A percentile compares a stretch with the other conserved stretches of the same genome.
These are phyloP conservation scores for Lipomyces spencermartinsiae DNA, from an alignment of 805 yeast species.

Conservation along the genomic window DNA sequence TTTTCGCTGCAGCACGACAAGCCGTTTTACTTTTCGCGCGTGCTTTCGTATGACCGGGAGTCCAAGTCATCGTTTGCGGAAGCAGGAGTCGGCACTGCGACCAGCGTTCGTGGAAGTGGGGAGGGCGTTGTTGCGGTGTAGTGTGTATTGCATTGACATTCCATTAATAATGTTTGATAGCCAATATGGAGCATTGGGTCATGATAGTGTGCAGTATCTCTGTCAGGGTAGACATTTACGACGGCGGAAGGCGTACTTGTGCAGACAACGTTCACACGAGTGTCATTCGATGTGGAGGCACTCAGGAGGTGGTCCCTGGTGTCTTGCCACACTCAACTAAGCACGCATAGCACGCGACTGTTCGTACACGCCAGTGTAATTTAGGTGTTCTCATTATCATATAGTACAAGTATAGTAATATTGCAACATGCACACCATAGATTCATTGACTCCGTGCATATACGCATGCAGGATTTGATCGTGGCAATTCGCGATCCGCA, in stretches of 20 bases:
- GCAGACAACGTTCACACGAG: not conserved
- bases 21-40: slow-evolving; percentile 70
- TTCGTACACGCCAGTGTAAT: not conserved
- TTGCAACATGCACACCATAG: not conserved
- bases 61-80: slow-evolving; percentile 21
- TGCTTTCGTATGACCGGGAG: slow-evolving; percentile 33
- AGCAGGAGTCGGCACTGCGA: slow-evolving; percentile 7
- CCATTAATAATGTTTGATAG: not conserved
- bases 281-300: not conserved
- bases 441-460: too few relatives aligned
- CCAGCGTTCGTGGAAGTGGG: not conserved
- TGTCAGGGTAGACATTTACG: not conserved
- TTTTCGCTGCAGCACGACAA: slow-evolving; percentile 74
- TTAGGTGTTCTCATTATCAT: too few relatives aligned
- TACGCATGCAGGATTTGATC: too few relatives aligned
- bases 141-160: not conserved
- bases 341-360: not conserved
- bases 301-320: not conserved
- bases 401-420: not conserved
- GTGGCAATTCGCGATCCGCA: too few relatives aligned
- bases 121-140: not conserved
- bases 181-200: not conserved
- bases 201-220: not conserved
- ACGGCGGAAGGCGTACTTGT: not conserved
- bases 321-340: not conserved